Evolutionary conservation across 192 early-diverging fungal species (phyloP), one percentile per base, ranked within the genome.

Genomic region (Radiomyces spectabilis): DNA sequence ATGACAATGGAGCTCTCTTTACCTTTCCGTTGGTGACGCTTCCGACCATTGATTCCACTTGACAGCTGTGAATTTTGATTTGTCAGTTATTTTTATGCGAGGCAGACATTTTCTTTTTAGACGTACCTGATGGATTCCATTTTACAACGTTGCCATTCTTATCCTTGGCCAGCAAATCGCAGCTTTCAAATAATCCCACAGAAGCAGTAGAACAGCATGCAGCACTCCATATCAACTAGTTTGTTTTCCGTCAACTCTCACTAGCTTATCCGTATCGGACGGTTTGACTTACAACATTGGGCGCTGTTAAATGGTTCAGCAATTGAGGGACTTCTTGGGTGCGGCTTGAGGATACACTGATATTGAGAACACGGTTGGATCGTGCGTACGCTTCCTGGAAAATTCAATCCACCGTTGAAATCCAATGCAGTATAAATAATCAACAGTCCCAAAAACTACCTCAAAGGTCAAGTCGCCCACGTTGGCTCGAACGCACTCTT

Each of bases 281-380:
- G n/a, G n/a, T n/a, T 1, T 48, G 35, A 72, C 74, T 41, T 73
- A 85, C 81, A 10, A 90, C 86, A 61, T 87, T 87, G 0, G 87
- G 85, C 4, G 86, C 83, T 2, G 86, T 90, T 25, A 90, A 69
- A 48, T 90, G 83, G 57, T 90, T 90, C 6, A 90, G 58, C 13
- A 87, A 58, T 31, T 83, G 77, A 29, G 88, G 88, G 7, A 85
- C 83, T 59, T 88, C 86, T 25, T 83, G 79, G 59, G 78, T 88
- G 31, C 84, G 66, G 8, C 76, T 73, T 0, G 88, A 87, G 19
- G 81, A 71, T 15, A 91, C 86, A 15, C 79, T 84, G 37, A 91
- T 91, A 55, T 91, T 91, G n/a, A 91, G 61, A 6, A 88, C 72
- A 4, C 86, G 69, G 44, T 81, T 78, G 12, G 83, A 85, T 53